Conservation (phyloP, 352 stramenopile species). For the Globisporangium nodosum region DNA sequence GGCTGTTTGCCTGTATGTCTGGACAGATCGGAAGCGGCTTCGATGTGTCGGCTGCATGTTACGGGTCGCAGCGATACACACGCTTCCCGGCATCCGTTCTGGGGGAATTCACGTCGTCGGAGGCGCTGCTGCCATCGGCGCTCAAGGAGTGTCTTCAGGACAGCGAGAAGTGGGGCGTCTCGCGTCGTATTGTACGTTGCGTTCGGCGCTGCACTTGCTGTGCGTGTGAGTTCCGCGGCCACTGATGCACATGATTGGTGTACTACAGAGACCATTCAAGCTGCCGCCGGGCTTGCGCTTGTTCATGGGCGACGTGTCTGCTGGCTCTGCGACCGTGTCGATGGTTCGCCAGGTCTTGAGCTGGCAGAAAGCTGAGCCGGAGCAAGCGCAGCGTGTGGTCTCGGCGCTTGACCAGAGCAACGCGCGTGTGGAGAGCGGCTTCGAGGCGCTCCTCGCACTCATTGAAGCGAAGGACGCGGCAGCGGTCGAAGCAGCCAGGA, state of each 20-base stretch:
- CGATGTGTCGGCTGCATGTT: slow-evolving; percentile 93
- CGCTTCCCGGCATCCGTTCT: slow-evolving; percentile 76
- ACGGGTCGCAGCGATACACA: slow-evolving; percentile 93
- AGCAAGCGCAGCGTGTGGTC: slow-evolving; percentile 27
- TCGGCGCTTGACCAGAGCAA: slow-evolving; percentile 29
- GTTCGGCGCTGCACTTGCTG: background rate
- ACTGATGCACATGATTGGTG: background rate
- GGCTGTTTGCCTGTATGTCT: background rate
- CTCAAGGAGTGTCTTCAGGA: slow-evolving; percentile 51
- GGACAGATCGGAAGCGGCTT: slow-evolving; percentile 94
- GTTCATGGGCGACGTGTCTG: slow-evolving; percentile 95
- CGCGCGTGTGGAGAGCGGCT: slow-evolving; percentile 21
- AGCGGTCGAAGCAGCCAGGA: background rate
- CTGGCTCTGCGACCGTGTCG: slow-evolving; percentile 87
- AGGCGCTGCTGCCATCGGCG: slow-evolving; percentile 45
- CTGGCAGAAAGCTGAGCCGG: slow-evolving; percentile 31
- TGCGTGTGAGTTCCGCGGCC: background rate
- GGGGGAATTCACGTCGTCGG: slow-evolving; percentile 33
- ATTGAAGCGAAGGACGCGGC: background rate
- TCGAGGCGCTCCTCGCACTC: slow-evolving; percentile 13
- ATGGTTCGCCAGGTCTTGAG: slow-evolving; percentile 60
- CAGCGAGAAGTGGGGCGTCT: slow-evolving; percentile 34
- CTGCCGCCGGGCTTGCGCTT: slow-evolving; percentile 79
- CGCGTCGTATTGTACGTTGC: slow-evolving; percentile 36
- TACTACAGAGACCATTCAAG: slow-evolving; percentile 41